Evolutionary conservation across 2,329 filamentous ascomycete species (phyloP), one percentile per base, ranked within the genome.

Genomic region (Pseudonectria foliicola): DNA sequence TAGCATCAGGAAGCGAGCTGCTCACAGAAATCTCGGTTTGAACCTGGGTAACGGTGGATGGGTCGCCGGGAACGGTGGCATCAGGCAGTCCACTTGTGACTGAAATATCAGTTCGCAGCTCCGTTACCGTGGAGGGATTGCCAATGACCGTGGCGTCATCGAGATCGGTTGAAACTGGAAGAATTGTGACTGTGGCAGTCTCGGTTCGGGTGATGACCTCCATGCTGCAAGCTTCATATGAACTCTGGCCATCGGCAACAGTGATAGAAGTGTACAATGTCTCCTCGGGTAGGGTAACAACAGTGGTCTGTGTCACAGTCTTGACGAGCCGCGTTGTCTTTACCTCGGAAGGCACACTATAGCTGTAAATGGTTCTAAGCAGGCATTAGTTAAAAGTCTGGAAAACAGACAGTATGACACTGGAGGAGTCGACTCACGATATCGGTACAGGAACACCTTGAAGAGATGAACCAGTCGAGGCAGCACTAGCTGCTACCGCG

Each of bases 31-130:
- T 46, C 29, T 44, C 44, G 8, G 46, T 49, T 16, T 44, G 34
- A 3, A 49, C 27, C 15, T 49, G 35, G 6, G 54, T 56, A 11
- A 60, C 44, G 6, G 60, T 63, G 2, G 43, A 48, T 2, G 57
- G 52, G 25, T 48, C 48, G 4, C 50, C 58, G 11, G 57, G 48
- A 23, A 62, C 44, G 14, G 53, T 57, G 26, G 49, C 58, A 37
- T 60, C 57, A 6, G 57, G 53, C 8, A 54, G 48, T 2, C 53
- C 52, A 12, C 44, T 44, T 6, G 57, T 60, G 27, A 50, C 26
- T 15, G 45, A 56, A 31, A 49, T 33, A 34, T 51, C 48, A 8
- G 51, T 56, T 18, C 52, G 36, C n/a, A 54, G 29, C 25, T 56
- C 44, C 12, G 58, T 61, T 26, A 56, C 38, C 5, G 56, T 62